phyloP scores from a whole-genome alignment of 1,284 basidiomycete species.

The Cryptococcus neoformans region DNA sequence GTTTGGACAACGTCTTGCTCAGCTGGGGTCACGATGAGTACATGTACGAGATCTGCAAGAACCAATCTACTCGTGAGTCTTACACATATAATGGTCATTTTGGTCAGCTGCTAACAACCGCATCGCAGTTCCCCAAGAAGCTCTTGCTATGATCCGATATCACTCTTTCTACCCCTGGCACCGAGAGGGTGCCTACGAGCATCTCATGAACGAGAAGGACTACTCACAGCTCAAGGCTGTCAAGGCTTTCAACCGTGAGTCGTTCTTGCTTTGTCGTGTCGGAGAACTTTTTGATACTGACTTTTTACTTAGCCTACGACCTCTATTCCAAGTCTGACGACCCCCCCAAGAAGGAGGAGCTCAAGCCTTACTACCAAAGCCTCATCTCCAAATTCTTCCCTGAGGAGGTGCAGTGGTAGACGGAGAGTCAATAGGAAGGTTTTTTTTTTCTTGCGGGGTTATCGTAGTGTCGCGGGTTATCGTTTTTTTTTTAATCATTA shows the following conservation, averaged over 20 bases:
- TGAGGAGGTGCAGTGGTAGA: constrained; percentile 67
- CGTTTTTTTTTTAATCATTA: too few species aligned
- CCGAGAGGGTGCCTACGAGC: constrained; percentile 73
- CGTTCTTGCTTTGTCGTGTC: too few species aligned
- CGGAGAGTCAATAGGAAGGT: neutral
- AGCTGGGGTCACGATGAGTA: constrained; percentile 80
- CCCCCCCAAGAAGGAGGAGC: constrained; percentile 59
- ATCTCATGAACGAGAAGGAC: constrained; percentile 66
- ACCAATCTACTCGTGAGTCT: constrained; percentile 46
- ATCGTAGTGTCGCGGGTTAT: too few species aligned
- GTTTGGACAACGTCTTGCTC: constrained; percentile 85
- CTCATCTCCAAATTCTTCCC: constrained; percentile 86
- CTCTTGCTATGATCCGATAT: constrained; percentile 86
- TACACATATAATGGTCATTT: too few species aligned
- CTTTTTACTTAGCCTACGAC: constrained; percentile 61
- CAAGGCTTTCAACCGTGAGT: constrained; percentile 44
- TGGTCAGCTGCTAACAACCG: too few species aligned
- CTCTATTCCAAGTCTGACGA: constrained; percentile 84
- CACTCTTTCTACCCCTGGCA: constrained; percentile 98
- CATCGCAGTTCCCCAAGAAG: constrained; percentile 57
- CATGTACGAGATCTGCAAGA: constrained; percentile 38
- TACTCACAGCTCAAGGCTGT: constrained; percentile 37
- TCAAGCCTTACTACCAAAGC: constrained; percentile 76
- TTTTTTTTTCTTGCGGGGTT: too few species aligned
- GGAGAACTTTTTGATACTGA: neutral